Percentiles rank a stretch among this genome's conserved stretches.
These are phyloP conservation scores for Chalciporus piperatus DNA, from an alignment of 768 basidiomycete species.

Conservation along the genomic window DNA sequence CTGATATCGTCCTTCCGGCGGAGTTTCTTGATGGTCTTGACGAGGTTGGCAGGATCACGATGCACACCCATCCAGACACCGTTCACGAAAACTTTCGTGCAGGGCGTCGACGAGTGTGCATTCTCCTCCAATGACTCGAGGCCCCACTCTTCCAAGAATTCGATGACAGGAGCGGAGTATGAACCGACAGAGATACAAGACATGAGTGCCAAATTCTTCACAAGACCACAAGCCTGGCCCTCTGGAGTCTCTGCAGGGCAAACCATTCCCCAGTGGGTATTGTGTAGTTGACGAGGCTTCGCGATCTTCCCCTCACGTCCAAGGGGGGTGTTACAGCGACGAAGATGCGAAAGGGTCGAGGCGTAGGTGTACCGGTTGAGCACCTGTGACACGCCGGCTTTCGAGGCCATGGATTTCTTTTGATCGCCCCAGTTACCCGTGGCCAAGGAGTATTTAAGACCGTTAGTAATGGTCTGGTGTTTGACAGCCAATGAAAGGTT, in stretches of 20 bases:
- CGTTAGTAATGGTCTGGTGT: slow-evolving; percentile 96
- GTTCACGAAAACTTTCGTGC: slow-evolving; percentile 97
- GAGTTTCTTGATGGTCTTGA: slow-evolving; percentile 89
- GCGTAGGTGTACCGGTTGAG: slow-evolving; percentile 98
- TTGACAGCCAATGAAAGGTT: slow-evolving; percentile 89
- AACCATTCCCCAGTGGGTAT: slow-evolving; percentile 99
- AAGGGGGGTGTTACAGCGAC: slow-evolving; percentile 96
- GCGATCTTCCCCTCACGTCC: slow-evolving; percentile 99
- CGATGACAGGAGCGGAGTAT: slow-evolving; percentile 91
- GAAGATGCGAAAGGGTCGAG: slow-evolving; percentile 95
- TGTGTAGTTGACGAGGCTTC: slow-evolving; percentile 97
- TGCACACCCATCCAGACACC: slow-evolving; percentile 99
- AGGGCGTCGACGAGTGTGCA: slow-evolving; percentile 75
- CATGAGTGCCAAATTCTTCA: slow-evolving; percentile 98
- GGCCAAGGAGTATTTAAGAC: slow-evolving; percentile 94
- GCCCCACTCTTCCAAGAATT: slow-evolving; percentile 99
- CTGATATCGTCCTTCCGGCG: slow-evolving; percentile 93
- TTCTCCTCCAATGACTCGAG: slow-evolving; percentile 94
- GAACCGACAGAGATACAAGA: slow-evolving; percentile 97
- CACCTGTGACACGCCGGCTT: slow-evolving; percentile 98
- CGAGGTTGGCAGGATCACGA: slow-evolving; percentile 88
- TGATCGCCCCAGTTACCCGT: slow-evolving; percentile 99
- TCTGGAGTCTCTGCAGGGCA: slow-evolving; percentile 99
- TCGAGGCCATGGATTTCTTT: slow-evolving; percentile 96
- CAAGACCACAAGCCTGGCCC: slow-evolving; percentile 98